Evolutionary conservation across 305 asterid species (phyloP), one percentile per base, ranked within the genome.

Genomic region (Fraxinus xanthoxyloides): DNA sequence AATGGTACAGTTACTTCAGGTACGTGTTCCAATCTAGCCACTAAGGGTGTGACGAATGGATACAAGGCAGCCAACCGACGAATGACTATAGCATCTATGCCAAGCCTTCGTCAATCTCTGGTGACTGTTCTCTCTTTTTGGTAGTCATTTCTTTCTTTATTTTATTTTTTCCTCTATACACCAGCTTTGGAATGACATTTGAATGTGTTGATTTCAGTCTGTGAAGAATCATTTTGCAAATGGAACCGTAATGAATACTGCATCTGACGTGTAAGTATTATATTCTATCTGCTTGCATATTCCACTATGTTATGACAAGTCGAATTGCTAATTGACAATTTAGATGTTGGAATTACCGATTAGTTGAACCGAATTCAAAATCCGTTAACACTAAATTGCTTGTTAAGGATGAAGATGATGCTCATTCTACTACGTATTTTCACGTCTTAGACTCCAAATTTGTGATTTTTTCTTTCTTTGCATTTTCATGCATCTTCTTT

Each of bases 401-500:
- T 35, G 77, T 72, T 2, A 87, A 87, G 85, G 92, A 89, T 80
- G 97, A 87, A 7, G 91, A 94, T 32, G 98, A 94, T 85, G 83
- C 90, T 19, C 92, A 32, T 74, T 94, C 98, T 23, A 86, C 93
- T 61, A 85, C 95, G 97, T 94, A 92, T 75, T 46, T 79, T 63
- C 59, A 77, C 48, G 4, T 46, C 79, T 78, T 77, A 61, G 35
- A 34, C 56, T 86, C 43, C 77, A 34, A 24, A 67, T 31, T 80
- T 24, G 48, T 7, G 77, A 19, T 76, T 72, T 30, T 59, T 67
- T 32, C 40, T 15, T 32, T 46, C 19, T n/a, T 76, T 80, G 38
- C 32, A 32, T 72, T 67, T 65, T 8, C 7, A 12, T 26, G 74
- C 34, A 10, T 17, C 36, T 12, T 31, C 43, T 30, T 34, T 19